Percentiles rank a stretch among this genome's conserved stretches.
These are phyloP conservation scores for Exophiala spinifera DNA, from an alignment of 2,329 filamentous ascomycete genomes.

Conservation along the genomic window DNA sequence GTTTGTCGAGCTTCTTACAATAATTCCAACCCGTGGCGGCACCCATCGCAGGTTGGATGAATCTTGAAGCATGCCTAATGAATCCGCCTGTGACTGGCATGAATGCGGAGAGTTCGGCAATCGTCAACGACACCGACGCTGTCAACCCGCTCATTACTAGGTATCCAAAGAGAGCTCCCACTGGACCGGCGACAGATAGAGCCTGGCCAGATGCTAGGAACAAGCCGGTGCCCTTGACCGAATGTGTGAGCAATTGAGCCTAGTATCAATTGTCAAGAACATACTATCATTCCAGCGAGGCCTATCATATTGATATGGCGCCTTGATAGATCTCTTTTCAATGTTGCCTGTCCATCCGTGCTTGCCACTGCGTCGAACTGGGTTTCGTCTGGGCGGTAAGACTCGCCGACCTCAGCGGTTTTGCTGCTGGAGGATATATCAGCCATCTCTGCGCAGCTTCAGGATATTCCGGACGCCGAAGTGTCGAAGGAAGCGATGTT, in stretches of 20 bases:
- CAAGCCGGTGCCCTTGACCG: conserved; percentile 64
- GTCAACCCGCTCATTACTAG: conserved; percentile 40
- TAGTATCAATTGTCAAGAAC: background rate
- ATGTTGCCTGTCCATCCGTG: too few relatives aligned
- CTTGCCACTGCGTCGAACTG: too few relatives aligned
- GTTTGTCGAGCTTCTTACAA: conserved; percentile 35
- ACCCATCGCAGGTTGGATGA: conserved; percentile 48
- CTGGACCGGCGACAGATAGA: conserved; percentile 66
- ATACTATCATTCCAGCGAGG: background rate
- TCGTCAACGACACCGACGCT: conserved; percentile 30
- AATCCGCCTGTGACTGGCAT: conserved; percentile 50
- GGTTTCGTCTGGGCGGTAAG: too few relatives aligned
- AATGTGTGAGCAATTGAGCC: background rate
- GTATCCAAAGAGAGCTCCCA: conserved; percentile 30
- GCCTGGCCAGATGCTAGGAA: conserved; percentile 79
- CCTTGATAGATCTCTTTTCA: background rate
- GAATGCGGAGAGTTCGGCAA: background rate
- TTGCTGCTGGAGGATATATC: too few relatives aligned
- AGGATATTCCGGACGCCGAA: too few relatives aligned
- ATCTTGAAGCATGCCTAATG: conserved; percentile 42
- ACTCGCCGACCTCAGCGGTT: too few relatives aligned
- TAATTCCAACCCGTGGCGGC: conserved; percentile 39
- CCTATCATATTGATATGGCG: background rate
- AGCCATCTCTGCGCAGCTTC: too few relatives aligned
- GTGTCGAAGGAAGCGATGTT: too few relatives aligned